Conservation (phyloP, 2,329 filamentous ascomycete species). For the Curvularia verruculosa region DNA sequence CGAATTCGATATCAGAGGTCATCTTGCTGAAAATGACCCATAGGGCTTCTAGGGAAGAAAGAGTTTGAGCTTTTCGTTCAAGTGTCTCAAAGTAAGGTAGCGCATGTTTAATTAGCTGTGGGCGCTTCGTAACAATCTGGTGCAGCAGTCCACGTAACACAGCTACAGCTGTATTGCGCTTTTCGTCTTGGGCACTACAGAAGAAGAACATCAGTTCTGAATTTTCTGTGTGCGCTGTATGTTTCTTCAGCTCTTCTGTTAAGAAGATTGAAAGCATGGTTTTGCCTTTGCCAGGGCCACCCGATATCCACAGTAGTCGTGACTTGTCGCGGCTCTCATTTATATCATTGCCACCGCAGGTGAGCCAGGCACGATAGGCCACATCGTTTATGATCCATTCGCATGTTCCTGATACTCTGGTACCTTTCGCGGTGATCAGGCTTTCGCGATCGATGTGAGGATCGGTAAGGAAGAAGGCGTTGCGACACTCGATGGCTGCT, state of each 20-base stretch:
- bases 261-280: neutral
- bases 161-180: neutral
- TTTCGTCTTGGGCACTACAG: neutral
- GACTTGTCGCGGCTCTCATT: neutral
- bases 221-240: neutral
- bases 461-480: neutral
- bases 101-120: conserved; percentile 23
- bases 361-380: neutral
- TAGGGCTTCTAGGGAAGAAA: conserved; percentile 22
- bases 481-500: neutral
- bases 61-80: conserved; percentile 12
- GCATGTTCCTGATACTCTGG: neutral
- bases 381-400: neutral
- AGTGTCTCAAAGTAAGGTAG: conserved; percentile 16
- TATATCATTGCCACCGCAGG: neutral
- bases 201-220: neutral
- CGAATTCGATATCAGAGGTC: conserved; percentile 15
- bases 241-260: neutral
- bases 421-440: neutral
- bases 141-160: neutral
- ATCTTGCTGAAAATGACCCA: conserved; percentile 30
- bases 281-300: neutral
- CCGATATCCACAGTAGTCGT: neutral
- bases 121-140: conserved; percentile 20
- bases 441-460: neutral